Conservation (phyloP, 176 grass and related monocot genomes). For the Melocanna baccifera region DNA sequence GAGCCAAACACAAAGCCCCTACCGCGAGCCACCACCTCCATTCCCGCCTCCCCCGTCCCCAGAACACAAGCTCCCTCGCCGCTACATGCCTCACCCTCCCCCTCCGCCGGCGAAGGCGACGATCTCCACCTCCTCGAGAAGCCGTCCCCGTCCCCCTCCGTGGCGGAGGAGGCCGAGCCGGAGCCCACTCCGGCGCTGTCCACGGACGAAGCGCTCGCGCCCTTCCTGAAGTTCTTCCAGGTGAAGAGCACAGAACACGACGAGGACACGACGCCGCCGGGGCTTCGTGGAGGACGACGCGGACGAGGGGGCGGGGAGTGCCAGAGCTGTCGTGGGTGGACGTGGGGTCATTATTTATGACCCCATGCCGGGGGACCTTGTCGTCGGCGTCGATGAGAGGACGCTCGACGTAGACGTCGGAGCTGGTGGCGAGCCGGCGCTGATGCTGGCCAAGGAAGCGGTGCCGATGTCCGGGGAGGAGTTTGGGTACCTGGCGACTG, state of each 20-base stretch:
- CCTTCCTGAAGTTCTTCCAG: conserved; percentile 79
- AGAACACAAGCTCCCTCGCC: background rate
- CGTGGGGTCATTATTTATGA: conserved; percentile 52
- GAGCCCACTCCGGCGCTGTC: conserved; percentile 22
- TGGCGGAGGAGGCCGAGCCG: background rate
- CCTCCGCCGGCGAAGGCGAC: conserved; percentile 3
- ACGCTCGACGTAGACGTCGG: conserved; percentile 65
- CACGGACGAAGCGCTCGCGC: conserved; percentile 49
- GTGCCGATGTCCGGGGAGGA: conserved; percentile 56
- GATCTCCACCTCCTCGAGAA: conserved; percentile 70
- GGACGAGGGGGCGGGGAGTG: conserved; percentile 11
- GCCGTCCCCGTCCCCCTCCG: conserved; percentile 36
- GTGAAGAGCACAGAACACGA: conserved; percentile 28
- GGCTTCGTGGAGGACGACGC: background rate
- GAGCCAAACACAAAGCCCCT: background rate
- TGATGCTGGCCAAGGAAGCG: conserved; percentile 77
- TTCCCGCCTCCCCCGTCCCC: background rate
- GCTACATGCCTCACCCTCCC: conserved; percentile 16
- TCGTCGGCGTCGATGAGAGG: conserved; percentile 62
- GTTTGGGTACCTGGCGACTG: conserved; percentile 24
- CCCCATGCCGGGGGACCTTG: conserved; percentile 67
- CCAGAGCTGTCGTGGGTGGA: background rate
- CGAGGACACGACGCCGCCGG: background rate
- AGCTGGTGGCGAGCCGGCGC: conserved; percentile 43
- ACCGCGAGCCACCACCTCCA: background rate